Base-by-base conservation (phyloP, 73 alveolate genomes). In the Paramecium bursaria region DNA sequence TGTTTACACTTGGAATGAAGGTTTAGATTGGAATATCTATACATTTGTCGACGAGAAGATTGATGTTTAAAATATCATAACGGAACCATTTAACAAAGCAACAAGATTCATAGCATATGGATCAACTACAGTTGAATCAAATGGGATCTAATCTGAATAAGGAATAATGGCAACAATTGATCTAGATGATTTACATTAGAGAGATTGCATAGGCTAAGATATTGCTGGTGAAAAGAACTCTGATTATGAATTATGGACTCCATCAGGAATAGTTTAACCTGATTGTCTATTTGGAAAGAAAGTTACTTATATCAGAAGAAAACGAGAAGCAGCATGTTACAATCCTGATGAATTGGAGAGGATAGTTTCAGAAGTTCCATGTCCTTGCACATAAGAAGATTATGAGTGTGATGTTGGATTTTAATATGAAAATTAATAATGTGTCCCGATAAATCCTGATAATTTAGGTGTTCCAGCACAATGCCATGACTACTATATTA, bases 331-430 rank as follows among this genome's bases (percentile, higher is more conserved):
- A 5, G 93, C 93, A 46, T 94, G 98, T 74, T 88, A 80, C 85
- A 94, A 94, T 75, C 91, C 94, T 0, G 95, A 92, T 60, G 94
- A 90, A 46, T 74, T 86, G 1, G 98, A 94, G 61, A 75, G 93
- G 75, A 73, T 53, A 19, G 74, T 76, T 4, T 42, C 87, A 47
- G 82, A 74, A 46, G 73, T 57, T 14, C 93, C 91, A 74, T 96
- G 99, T 76, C 92, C 80, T 39, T 96, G 99, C 87, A 93, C 98
- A 19, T 96, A 93, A 48, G 90, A 73, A 85, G 98, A 96, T 89
- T 96, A 75, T 86, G 98, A 94, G 87, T 96, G 99, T 86, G 99
- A 96, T 75, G 29, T 86, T 15, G 98, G 98, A 42, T 96, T 73
- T 91, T 54, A 61, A 15, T 86, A 96, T 27, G 88, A 77, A 2